Base-by-base conservation (phyloP, 2,329 filamentous ascomycete genomes). In the Pseudogymnoascus sp. region DNA sequence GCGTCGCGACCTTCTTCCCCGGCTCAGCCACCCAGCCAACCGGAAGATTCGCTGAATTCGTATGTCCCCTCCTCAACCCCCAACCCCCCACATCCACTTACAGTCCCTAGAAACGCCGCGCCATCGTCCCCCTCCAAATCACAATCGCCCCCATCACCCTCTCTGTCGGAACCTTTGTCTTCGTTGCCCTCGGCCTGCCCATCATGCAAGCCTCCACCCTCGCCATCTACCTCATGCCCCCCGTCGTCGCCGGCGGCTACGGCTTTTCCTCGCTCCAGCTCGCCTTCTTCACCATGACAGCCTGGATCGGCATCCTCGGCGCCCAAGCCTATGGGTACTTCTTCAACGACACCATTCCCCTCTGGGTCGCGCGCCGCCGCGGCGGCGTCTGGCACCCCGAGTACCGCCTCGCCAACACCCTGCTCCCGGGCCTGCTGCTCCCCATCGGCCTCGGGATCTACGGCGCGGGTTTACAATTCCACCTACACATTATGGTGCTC, bases 381-480 rank as follows among this genome's bases (percentile, higher is more conserved):
- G 67, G 67, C 38, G 74, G 73, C 5, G 66, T 67, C 31, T 77
- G 76, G 76, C 72, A 73, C 38, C 73, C 76, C 6, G 76, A 78
- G 65, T 76, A 75, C 63, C 72, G 76, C 10, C 72, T 77, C 12
- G 69, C 73, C 60, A 64, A 69, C 7, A 64, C 75, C 1, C 71
- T 69, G 64, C 65, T 72, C 1, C 71, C 71, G 2, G 68, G 69
- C 11, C 64, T 75, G 10, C 65, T 76, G 12, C 66, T 71, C n/a
- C 70, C 73, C 2, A 65, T 76, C 7, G 73, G 73, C 2, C 67
- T 76, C 16, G 74, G 74, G 11, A 63, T 77, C 11, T 75, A 74
- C 23, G 77, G 77, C 8, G 73, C 73, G 1, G 71, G 70, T 0
- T 67, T 79, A n/a, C 70, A 77, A 63, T 75, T 78, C 60, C 73